Percentiles rank a stretch among this genome's conserved stretches.
phyloP scores from a whole-genome alignment of 78 protist genomes.

The Planoprotostelium fungivorum region DNA sequence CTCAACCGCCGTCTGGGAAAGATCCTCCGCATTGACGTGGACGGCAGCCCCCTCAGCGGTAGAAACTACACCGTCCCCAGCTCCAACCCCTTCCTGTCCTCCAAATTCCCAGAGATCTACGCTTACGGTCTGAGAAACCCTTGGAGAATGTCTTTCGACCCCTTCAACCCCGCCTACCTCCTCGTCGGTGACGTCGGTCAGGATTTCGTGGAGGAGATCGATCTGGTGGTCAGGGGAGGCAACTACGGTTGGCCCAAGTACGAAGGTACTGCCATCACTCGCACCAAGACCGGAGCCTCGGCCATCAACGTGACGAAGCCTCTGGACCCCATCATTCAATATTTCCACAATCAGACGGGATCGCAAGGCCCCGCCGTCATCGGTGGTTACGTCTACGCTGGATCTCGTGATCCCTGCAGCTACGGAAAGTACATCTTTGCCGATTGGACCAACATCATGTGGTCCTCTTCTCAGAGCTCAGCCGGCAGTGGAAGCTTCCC shows the following conservation, averaged over 20 bases:
- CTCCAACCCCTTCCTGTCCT: not conserved
- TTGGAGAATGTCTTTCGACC: not conserved
- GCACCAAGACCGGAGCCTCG: not conserved
- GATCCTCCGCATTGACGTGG: not conserved
- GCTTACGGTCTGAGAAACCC: not conserved
- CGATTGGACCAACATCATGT: not conserved
- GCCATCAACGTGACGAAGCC: not conserved
- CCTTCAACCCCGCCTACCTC: not conserved
- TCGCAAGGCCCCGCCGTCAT: not conserved
- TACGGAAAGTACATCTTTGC: not conserved
- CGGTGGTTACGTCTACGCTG: not conserved
- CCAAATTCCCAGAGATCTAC: not conserved
- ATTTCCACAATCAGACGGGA: not conserved
- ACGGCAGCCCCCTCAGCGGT: not conserved
- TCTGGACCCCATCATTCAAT: not conserved
- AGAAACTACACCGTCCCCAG: not conserved
- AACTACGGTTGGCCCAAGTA: not conserved
- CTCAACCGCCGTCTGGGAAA: not conserved
- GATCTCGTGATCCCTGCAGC: not conserved
- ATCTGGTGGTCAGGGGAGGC: not conserved
- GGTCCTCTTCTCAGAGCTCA: not conserved
- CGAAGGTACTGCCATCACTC: not conserved
- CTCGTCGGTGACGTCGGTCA: not conserved
- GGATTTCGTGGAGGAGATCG: not conserved
- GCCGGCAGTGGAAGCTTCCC: not conserved